These are phyloP conservation scores for Neofusicoccum sp. DNA, from an alignment of 2,329 filamentous ascomycete genomes.

Conservation along the genomic window DNA sequence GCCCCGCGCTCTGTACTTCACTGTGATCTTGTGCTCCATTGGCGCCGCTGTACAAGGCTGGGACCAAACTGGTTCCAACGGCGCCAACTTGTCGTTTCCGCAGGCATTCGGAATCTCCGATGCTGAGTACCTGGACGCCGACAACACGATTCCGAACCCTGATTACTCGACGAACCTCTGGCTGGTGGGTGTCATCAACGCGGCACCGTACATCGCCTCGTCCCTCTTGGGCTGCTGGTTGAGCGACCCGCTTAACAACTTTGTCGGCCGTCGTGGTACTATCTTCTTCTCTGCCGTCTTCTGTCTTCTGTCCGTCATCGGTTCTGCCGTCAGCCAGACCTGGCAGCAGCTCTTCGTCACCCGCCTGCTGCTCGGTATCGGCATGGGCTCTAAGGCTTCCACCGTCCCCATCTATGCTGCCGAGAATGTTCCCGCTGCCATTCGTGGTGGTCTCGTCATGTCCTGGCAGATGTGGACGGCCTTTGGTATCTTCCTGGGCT, in stretches of 20 bases:
- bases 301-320: slow-evolving; percentile 35
- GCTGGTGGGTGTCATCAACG: slow-evolving; percentile 29
- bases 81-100: slow-evolving; percentile 62
- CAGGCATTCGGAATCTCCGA: slow-evolving; percentile 51
- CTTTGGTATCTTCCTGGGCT: slow-evolving; percentile 48
- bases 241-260: slow-evolving; percentile 30
- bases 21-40: slow-evolving; percentile 66
- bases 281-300: slow-evolving; percentile 31
- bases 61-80: slow-evolving; percentile 58
- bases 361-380: slow-evolving; percentile 38
- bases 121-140: slow-evolving; percentile 23
- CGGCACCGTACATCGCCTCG: slow-evolving; percentile 22
- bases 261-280: slow-evolving; percentile 29
- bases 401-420: slow-evolving; percentile 46
- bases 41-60: slow-evolving; percentile 67
- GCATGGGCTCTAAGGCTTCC: slow-evolving; percentile 46
- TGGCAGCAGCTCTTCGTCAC: slow-evolving; percentile 42
- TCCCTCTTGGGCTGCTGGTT: slow-evolving; percentile 26
- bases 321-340: slow-evolving; percentile 34
- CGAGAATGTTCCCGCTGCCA: slow-evolving; percentile 37
- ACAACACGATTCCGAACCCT: slow-evolving; percentile 18
- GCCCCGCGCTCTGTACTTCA: slow-evolving; percentile 62
- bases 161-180: slow-evolving; percentile 29
- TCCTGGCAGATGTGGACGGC: slow-evolving; percentile 46
- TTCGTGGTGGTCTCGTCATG: slow-evolving; percentile 47